phyloP scores from a whole-genome alignment of 2,329 filamentous ascomycete genomes.

The Ceratocystis albifundus region DNA sequence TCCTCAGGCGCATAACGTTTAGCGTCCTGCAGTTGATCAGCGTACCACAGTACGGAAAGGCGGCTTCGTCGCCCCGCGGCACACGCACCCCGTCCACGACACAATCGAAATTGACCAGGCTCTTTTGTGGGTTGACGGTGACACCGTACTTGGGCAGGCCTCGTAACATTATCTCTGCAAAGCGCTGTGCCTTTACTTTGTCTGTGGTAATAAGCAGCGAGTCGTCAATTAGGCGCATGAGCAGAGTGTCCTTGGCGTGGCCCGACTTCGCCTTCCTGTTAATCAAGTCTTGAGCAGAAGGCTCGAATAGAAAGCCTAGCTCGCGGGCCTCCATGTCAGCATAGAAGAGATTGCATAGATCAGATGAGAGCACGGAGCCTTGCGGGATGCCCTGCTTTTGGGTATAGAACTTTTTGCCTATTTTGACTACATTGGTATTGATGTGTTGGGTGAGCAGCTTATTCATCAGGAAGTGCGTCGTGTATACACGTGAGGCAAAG shows the following conservation, averaged over 20 bases:
- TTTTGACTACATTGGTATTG: slow-evolving; percentile 71
- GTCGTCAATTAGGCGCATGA: slow-evolving; percentile 47
- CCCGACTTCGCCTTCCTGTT: background rate
- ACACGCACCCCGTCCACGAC: slow-evolving; percentile 43
- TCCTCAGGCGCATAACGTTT: slow-evolving; percentile 58
- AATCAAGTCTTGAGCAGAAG: background rate
- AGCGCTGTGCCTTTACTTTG: slow-evolving; percentile 52
- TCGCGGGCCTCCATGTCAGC: slow-evolving; percentile 65
- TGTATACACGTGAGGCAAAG: slow-evolving; percentile 45
- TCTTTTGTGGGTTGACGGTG: slow-evolving; percentile 63
- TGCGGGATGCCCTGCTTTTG: slow-evolving; percentile 88
- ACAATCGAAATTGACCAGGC: slow-evolving; percentile 70
- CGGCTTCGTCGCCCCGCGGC: slow-evolving; percentile 33
- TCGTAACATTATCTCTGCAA: slow-evolving; percentile 67
- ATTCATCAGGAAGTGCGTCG: slow-evolving; percentile 47
- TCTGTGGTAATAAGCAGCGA: slow-evolving; percentile 78
- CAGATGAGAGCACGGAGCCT: slow-evolving; percentile 74
- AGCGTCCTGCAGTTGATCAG: slow-evolving; percentile 64
- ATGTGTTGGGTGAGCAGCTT: slow-evolving; percentile 68
- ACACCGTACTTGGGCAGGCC: slow-evolving; percentile 75
- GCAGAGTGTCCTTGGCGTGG: background rate
- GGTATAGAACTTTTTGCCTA: slow-evolving; percentile 78
- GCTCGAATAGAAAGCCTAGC: slow-evolving; percentile 49
- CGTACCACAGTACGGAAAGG: slow-evolving; percentile 82
- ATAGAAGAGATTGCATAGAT: slow-evolving; percentile 94